Conservation (phyloP, 805 yeast genomes). For the Kazachstania bromeliacearum region DNA sequence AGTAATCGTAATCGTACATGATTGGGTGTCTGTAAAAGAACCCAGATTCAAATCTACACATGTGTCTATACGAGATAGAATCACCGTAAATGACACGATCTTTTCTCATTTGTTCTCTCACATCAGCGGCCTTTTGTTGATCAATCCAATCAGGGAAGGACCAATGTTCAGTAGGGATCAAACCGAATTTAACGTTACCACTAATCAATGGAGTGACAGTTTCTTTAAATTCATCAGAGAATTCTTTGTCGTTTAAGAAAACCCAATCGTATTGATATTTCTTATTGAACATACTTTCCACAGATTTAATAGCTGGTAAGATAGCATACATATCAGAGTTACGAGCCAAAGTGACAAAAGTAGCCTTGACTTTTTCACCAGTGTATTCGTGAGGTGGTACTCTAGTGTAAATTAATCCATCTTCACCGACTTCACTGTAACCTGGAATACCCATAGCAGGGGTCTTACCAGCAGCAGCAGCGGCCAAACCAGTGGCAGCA, state of each 20-base stretch:
- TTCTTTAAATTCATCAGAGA: slow-evolving; percentile 69
- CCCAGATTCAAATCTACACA: slow-evolving; percentile 90
- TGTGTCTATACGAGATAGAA: slow-evolving; percentile 67
- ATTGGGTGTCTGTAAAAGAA: slow-evolving; percentile 75
- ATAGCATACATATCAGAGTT: slow-evolving; percentile 59
- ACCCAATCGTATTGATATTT: slow-evolving; percentile 90
- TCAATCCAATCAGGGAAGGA: slow-evolving; percentile 79
- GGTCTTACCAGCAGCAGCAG: neutral
- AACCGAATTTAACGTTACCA: slow-evolving; percentile 71
- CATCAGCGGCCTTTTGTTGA: slow-evolving; percentile 49
- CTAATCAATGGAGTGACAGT: slow-evolving; percentile 60
- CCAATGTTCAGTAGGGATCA: slow-evolving; percentile 82
- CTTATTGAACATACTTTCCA: slow-evolving; percentile 83
- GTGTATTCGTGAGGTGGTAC: slow-evolving; percentile 11
- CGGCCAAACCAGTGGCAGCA: no score
- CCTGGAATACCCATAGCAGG: neutral
- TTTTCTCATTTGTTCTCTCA: slow-evolving; percentile 44
- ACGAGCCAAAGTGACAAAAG: slow-evolving; percentile 74
- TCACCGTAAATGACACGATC: slow-evolving; percentile 53
- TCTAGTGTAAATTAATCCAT: slow-evolving; percentile 11
- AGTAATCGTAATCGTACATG: slow-evolving; percentile 70
- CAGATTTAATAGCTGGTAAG: slow-evolving; percentile 55
- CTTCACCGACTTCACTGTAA: slow-evolving; percentile 4
- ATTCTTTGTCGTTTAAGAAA: slow-evolving; percentile 80
- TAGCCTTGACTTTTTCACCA: slow-evolving; percentile 50